Percentiles rank a stretch among this genome's conserved stretches.
Evolutionary conservation across 805 yeast genomes (phyloP).

Genomic region (Yamadazyma endophytica): DNA sequence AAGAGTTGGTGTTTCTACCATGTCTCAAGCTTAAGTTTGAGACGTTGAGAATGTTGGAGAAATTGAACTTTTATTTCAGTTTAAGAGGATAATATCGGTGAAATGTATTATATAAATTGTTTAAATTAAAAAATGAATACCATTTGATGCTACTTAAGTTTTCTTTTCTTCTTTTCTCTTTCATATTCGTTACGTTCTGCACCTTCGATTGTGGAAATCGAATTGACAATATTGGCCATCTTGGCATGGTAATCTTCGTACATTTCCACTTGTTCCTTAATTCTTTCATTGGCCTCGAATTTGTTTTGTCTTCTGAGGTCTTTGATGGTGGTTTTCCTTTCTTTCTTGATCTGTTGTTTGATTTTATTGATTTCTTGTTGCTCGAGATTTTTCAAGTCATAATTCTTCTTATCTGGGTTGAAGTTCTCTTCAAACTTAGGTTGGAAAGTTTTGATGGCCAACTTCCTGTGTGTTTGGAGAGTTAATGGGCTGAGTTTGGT

Average conservation of each 20-base stretch:
- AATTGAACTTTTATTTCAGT: slow-evolving; percentile 3
- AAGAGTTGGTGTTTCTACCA: slow-evolving; percentile 84
- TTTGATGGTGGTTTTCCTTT: slow-evolving; percentile 79
- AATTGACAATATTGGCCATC: slow-evolving; percentile 81
- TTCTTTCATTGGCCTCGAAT: slow-evolving; percentile 82
- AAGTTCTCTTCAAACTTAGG: slow-evolving; percentile 95
- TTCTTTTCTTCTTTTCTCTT: slow-evolving; percentile 69
- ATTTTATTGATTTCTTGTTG: slow-evolving; percentile 82
- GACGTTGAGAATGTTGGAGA: slow-evolving; percentile 1
- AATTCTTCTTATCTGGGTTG: slow-evolving; percentile 91
- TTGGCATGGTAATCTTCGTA: slow-evolving; percentile 81
- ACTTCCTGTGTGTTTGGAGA: slow-evolving; percentile 77
- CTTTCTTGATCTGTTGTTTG: slow-evolving; percentile 83
- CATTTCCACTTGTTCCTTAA: slow-evolving; percentile 69
- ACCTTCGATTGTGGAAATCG: slow-evolving; percentile 91
- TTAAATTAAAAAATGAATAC: slow-evolving; percentile 1
- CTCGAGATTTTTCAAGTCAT: slow-evolving; percentile 69
- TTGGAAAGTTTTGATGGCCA: slow-evolving; percentile 78
- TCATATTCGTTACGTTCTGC: slow-evolving; percentile 91
- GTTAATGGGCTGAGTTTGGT: slow-evolving; percentile 54
- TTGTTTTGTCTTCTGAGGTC: slow-evolving; percentile 87
- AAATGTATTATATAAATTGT: slow-evolving; percentile 1
- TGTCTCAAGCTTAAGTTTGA: slow-evolving; percentile 70
- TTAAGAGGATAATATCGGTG: background rate
- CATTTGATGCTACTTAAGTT: slow-evolving; percentile 12